phyloP scores from a whole-genome alignment of 306 rosid species.

The Delonix regia region DNA sequence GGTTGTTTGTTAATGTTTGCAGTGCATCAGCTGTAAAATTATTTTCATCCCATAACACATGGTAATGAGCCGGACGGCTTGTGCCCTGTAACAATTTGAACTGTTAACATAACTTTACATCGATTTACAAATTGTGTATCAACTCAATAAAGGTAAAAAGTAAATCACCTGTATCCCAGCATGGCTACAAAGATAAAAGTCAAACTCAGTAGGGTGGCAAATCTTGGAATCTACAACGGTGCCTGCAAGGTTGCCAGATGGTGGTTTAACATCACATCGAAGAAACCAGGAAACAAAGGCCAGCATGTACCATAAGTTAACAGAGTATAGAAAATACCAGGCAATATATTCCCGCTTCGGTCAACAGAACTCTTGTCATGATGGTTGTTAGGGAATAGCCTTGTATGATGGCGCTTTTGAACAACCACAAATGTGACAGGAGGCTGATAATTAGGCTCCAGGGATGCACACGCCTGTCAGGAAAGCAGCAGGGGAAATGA shows the following conservation, averaged over 20 bases:
- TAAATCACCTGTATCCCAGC: conserved; percentile 88
- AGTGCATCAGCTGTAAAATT: conserved; percentile 87
- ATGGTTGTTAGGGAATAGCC: conserved; percentile 79
- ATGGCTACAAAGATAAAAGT: conserved; percentile 91
- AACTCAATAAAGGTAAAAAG: not conserved
- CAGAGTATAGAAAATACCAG: conserved; percentile 52
- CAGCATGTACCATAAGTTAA: not conserved
- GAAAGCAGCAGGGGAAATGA: not conserved
- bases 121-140: not conserved
- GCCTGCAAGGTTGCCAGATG: conserved; percentile 48
- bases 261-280: not conserved
- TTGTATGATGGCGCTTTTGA: conserved; percentile 94
- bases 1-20: conserved; percentile 85
- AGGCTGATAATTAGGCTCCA: conserved; percentile 95
- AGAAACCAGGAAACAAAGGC: not conserved
- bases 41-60: conserved; percentile 95
- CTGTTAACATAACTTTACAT: not conserved
- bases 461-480: conserved; percentile 83
- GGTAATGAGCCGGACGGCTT: conserved; percentile 98
- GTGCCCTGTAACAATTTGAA: conserved; percentile 66
- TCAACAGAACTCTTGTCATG: conserved; percentile 79
- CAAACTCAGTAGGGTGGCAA: conserved; percentile 96
- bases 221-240: conserved; percentile 93
- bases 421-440: conserved; percentile 92
- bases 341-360: conserved; percentile 89